Evolutionary conservation across 2,329 filamentous ascomycete genomes (phyloP).

Genomic region (Alternaria panax): DNA sequence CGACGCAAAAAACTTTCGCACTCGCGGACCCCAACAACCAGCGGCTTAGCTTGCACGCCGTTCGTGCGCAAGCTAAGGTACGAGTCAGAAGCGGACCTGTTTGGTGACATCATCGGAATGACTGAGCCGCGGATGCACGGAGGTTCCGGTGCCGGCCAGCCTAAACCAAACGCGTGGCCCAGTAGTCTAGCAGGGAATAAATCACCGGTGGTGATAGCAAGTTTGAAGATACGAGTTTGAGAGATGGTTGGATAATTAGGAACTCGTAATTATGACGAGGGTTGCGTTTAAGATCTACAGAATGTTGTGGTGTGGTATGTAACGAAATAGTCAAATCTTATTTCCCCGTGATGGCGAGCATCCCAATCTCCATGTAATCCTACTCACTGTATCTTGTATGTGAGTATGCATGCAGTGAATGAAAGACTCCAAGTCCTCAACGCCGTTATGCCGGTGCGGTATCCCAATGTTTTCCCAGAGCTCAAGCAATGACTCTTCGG

Average conservation of each 20-base stretch:
- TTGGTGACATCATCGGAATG: background rate
- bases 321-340: background rate
- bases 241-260: background rate
- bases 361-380: background rate
- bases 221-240: background rate
- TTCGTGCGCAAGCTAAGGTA: background rate
- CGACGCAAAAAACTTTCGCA: background rate
- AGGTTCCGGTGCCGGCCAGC: background rate
- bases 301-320: background rate
- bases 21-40: background rate
- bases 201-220: background rate
- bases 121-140: background rate
- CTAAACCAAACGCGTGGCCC: background rate
- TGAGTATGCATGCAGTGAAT: background rate
- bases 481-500: background rate
- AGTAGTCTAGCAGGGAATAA: background rate
- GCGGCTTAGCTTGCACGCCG: background rate
- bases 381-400: no score
- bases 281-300: background rate
- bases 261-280: background rate
- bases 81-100: background rate
- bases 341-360: background rate
- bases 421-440: background rate
- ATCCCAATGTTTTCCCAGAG: background rate
- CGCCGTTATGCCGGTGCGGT: background rate